Conservation (phyloP, 495 filamentous ascomycete genomes). For the Pyrenopolyporus hunteri region DNA sequence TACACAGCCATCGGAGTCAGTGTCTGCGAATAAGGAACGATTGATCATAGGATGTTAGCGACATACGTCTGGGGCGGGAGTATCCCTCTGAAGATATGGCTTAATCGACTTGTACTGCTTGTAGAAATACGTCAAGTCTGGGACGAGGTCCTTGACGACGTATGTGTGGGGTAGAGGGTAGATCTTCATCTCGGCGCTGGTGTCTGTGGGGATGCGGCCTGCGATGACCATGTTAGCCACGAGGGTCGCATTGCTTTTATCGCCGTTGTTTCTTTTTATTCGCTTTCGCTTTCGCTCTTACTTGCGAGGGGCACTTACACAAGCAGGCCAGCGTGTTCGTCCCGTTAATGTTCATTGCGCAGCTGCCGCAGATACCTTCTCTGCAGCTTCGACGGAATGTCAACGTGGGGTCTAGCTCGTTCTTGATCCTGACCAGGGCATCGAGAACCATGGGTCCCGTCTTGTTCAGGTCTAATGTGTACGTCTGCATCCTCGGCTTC, state of each 20-base stretch:
- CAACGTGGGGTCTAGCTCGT: conserved; percentile 94
- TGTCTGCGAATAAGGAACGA: neutral
- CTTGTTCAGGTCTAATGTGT: conserved; percentile 95
- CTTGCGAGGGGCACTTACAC: conserved; percentile 72
- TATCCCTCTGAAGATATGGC: conserved; percentile 92
- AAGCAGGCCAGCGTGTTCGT: conserved; percentile 95
- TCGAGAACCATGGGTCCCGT: conserved; percentile 98
- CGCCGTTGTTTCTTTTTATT: neutral
- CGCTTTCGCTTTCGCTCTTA: neutral
- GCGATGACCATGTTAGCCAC: conserved; percentile 22
- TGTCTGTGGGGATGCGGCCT: conserved; percentile 94
- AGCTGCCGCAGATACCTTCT: conserved; percentile 98
- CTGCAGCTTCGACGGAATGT: conserved; percentile 94
- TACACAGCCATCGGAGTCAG: conserved; percentile 20
- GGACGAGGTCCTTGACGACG: conserved; percentile 98
- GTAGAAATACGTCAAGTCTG: conserved; percentile 98
- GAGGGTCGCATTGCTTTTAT: neutral
- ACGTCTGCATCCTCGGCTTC: conserved; percentile 95
- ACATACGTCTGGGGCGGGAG: conserved; percentile 75
- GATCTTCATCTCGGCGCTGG: conserved; percentile 82
- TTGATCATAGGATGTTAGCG: neutral
- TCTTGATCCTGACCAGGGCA: conserved; percentile 97
- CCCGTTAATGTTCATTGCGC: conserved; percentile 99
- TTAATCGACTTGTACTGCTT: conserved; percentile 99
- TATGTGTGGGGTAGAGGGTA: conserved; percentile 99